Evolutionary conservation across 176 grass and related monocot species (phyloP).

Genomic region (Cymbopogon citratus): DNA sequence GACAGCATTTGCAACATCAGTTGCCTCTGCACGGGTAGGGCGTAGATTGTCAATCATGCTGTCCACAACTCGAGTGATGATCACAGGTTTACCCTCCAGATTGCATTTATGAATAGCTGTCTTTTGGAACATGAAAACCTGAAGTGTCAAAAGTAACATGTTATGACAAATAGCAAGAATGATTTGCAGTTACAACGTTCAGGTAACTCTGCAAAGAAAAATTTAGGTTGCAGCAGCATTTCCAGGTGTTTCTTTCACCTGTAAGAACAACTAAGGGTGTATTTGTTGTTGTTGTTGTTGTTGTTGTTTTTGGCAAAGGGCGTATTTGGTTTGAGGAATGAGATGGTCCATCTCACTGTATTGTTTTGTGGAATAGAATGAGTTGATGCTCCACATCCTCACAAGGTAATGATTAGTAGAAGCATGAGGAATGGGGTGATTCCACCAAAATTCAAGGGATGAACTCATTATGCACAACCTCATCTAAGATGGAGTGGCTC

Average conservation of each 20-base stretch:
- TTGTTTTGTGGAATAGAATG: not conserved
- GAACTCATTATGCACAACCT: not conserved
- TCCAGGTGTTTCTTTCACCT: not conserved
- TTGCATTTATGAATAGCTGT: slow-evolving; percentile 82
- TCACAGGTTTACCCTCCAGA: slow-evolving; percentile 78
- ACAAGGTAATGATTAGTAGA: not conserved
- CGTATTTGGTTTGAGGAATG: not conserved
- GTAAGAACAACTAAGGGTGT: not conserved
- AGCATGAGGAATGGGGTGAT: not conserved
- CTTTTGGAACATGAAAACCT: slow-evolving; percentile 97
- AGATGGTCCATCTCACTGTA: not conserved
- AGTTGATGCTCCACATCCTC: not conserved
- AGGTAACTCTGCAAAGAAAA: not conserved
- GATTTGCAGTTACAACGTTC: not conserved
- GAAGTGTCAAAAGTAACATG: slow-evolving; percentile 32
- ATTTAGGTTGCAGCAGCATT: not conserved
- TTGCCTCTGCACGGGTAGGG: slow-evolving; percentile 94
- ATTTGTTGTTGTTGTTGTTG: no score
- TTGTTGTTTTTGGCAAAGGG: no score
- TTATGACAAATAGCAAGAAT: slow-evolving; percentile 15
- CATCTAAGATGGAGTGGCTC: not conserved
- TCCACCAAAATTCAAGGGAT: not conserved
- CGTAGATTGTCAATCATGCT: slow-evolving; percentile 97
- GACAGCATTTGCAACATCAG: slow-evolving; percentile 96
- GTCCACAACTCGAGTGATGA: slow-evolving; percentile 91